Evolutionary conservation across 257 asterid genomes (phyloP).

Genomic region (Fraxinus anomala): DNA sequence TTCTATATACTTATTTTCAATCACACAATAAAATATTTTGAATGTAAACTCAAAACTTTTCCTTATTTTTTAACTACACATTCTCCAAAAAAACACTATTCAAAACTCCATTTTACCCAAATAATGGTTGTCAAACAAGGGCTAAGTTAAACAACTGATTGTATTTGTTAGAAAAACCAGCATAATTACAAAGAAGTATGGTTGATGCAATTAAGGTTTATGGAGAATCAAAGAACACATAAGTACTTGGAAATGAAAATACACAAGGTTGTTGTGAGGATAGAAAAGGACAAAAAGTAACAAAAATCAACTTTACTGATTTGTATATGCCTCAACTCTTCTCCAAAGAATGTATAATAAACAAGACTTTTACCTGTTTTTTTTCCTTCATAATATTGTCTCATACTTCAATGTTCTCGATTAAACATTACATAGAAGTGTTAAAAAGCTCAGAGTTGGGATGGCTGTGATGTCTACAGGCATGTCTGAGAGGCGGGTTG

Average conservation of each 20-base stretch:
- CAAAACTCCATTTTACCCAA: too few species aligned
- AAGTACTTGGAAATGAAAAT: background rate
- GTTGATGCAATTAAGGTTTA: background rate
- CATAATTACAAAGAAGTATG: background rate
- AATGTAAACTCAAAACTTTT: too few species aligned
- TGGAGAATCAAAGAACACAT: background rate
- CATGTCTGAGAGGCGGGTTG: background rate
- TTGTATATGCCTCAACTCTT: background rate
- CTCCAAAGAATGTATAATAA: background rate
- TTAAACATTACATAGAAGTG: background rate
- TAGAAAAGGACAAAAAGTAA: background rate
- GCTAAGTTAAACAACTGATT: too few species aligned
- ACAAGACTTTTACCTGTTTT: background rate
- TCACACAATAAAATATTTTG: too few species aligned
- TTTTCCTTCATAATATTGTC: background rate
- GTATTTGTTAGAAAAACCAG: background rate
- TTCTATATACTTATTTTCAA: too few species aligned
- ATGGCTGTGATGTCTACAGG: background rate
- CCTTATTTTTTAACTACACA: too few species aligned
- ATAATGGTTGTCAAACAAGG: too few species aligned
- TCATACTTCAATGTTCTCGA: background rate
- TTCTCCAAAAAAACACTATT: too few species aligned
- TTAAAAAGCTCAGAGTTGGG: background rate
- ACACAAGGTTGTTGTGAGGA: background rate
- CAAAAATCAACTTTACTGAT: background rate